A percentile compares a stretch with the other conserved stretches of the same genome.
Evolutionary conservation across 495 filamentous ascomycete genomes (phyloP).

Genomic region (Stereocaulon alpinum): DNA sequence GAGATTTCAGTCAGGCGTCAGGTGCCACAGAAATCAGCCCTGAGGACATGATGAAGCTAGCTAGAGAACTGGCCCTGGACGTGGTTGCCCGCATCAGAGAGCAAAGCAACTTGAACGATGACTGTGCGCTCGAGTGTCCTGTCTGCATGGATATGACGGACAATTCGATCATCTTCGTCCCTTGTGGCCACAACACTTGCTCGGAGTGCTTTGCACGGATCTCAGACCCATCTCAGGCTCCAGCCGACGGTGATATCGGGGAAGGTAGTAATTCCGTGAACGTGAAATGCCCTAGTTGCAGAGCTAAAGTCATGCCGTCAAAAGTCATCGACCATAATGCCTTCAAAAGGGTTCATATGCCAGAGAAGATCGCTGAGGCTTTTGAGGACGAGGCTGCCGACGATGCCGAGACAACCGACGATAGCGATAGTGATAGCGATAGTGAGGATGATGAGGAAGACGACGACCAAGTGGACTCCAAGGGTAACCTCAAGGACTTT

Average conservation of each 20-base stretch:
- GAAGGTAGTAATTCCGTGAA: constrained; percentile 28
- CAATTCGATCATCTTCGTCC: constrained; percentile 56
- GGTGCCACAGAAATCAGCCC: constrained; percentile 36
- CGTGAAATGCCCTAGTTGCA: constrained; percentile 69
- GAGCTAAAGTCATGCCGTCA: constrained; percentile 48
- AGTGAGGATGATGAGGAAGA: constrained; percentile 32
- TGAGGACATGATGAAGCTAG: constrained; percentile 53
- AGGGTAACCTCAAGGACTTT: constrained; percentile 47
- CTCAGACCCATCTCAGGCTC: constrained; percentile 45
- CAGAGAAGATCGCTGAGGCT: constrained; percentile 33
- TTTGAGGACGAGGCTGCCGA: constrained; percentile 33
- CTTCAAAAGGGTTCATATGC: constrained; percentile 68
- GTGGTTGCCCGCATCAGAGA: constrained; percentile 62
- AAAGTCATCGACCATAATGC: constrained; percentile 62
- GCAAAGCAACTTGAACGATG: constrained; percentile 35
- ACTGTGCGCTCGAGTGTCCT: constrained; percentile 54
- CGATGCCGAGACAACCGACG: constrained; percentile 33
- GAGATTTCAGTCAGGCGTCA: constrained; percentile 54
- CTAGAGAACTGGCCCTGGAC: constrained; percentile 46
- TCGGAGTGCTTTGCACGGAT: constrained; percentile 49
- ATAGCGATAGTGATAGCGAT: constrained; percentile 26
- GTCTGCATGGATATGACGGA: constrained; percentile 69
- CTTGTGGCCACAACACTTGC: constrained; percentile 21
- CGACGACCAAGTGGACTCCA: constrained; percentile 32
- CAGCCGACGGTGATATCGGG: constrained; percentile 46